phyloP scores from a whole-genome alignment of 495 filamentous ascomycete species.

The Xylaria scruposa region DNA sequence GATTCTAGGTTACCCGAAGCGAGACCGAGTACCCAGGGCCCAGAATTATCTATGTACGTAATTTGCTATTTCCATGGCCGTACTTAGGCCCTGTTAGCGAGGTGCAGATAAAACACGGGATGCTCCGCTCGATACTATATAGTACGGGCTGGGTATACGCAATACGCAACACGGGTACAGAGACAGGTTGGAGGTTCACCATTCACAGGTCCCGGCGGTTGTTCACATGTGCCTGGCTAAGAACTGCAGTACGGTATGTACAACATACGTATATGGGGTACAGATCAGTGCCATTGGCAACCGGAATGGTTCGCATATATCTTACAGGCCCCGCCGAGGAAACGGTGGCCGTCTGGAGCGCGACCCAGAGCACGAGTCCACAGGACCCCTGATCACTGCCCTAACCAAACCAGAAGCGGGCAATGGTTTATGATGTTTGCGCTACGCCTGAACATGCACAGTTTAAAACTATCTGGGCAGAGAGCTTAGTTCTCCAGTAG shows the following conservation, averaged over 20 bases:
- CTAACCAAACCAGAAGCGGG: not conserved
- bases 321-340: conserved; percentile 14
- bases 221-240: conserved; percentile 19
- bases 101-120: conserved; percentile 14
- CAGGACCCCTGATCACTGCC: conserved; percentile 13
- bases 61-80: conserved; percentile 4
- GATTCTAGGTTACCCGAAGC: not conserved
- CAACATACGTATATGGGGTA: conserved; percentile 12
- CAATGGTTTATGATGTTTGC: not conserved
- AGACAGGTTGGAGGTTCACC: conserved; percentile 3
- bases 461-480: conserved; percentile 6
- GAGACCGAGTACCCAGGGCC: not conserved
- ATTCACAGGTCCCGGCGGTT: not conserved
- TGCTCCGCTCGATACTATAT: conserved; percentile 1
- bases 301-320: conserved; percentile 22
- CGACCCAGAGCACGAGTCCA: not conserved
- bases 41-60: conserved; percentile 9
- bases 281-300: conserved; percentile 15
- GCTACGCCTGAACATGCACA: not conserved
- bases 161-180: not conserved
- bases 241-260: conserved; percentile 13
- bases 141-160: not conserved
- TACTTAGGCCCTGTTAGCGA: conserved; percentile 1
- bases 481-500: not conserved
- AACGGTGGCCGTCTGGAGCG: conserved; percentile 6